phyloP scores from a whole-genome alignment of 2,329 filamentous ascomycete genomes.

The Epichloe aotearoae region DNA sequence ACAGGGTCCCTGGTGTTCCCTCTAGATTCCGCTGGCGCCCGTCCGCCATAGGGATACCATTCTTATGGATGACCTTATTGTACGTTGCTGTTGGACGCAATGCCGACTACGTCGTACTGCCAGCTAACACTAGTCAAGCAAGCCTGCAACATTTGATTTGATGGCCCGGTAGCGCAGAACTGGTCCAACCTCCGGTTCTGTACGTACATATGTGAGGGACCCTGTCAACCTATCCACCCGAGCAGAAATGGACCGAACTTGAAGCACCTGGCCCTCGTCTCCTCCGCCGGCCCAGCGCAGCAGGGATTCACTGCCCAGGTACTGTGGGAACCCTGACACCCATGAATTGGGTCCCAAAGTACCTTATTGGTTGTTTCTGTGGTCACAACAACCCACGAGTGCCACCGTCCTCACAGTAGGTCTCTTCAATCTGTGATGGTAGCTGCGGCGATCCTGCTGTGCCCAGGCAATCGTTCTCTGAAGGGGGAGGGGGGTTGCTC shows the following conservation, averaged over 20 bases:
- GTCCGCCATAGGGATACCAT: background rate
- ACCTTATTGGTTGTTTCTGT: slow-evolving; percentile 4
- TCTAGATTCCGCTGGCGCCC: background rate
- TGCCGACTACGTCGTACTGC: slow-evolving; percentile 2
- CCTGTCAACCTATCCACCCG: background rate
- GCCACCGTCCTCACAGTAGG: background rate
- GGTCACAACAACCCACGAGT: slow-evolving; percentile 5
- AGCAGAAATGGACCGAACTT: background rate
- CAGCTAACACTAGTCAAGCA: background rate
- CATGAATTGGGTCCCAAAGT: background rate
- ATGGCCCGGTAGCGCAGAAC: background rate
- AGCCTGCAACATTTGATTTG: slow-evolving; percentile 2
- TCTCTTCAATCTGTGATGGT: background rate
- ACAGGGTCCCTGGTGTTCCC: slow-evolving; percentile 1
- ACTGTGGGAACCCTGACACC: slow-evolving; percentile 3
- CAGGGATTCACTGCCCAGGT: slow-evolving; percentile 4
- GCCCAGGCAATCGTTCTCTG: background rate
- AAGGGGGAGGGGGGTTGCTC: background rate
- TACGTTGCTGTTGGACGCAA: background rate
- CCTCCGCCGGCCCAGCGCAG: background rate
- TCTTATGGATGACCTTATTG: background rate
- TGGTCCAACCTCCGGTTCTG: background rate
- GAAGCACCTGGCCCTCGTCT: background rate
- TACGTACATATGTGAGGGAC: background rate
- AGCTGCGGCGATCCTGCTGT: background rate